A percentile compares a stretch with the other conserved stretches of the same genome.
Evolutionary conservation across 2,329 filamentous ascomycete genomes (phyloP).

Genomic region (Colletotrichum spinosum): DNA sequence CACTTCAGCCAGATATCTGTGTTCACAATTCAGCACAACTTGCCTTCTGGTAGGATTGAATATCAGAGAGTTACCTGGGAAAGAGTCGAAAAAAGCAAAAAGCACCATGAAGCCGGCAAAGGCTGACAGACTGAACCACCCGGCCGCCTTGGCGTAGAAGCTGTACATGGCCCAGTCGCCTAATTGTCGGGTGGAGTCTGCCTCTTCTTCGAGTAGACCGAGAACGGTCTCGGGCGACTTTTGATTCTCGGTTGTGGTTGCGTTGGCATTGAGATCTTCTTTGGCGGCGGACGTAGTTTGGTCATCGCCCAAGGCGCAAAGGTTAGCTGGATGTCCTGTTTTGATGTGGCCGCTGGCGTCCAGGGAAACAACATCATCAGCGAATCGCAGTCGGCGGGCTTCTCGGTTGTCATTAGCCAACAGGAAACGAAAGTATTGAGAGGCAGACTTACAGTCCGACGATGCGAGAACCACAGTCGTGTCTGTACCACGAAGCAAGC

Average conservation of each 20-base stretch:
- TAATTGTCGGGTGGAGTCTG: constrained; percentile 27
- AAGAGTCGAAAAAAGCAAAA: constrained; percentile 42
- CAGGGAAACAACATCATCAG: constrained; percentile 23
- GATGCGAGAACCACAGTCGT: constrained; percentile 38
- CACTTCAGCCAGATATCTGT: constrained; percentile 58
- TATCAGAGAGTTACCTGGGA: constrained; percentile 38
- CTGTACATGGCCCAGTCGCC: constrained; percentile 35
- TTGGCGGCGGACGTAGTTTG: fast-evolving
- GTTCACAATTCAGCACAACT: background rate
- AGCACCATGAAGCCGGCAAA: constrained; percentile 41
- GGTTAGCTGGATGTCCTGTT: background rate
- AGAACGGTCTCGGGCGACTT: background rate
- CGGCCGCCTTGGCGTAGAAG: constrained; percentile 44
- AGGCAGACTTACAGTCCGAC: constrained; percentile 28
- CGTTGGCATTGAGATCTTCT: background rate
- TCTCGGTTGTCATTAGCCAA: background rate
- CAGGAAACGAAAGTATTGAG: fast-evolving
- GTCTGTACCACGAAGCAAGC: constrained; percentile 39
- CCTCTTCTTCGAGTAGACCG: constrained; percentile 21
- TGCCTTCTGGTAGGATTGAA: background rate
- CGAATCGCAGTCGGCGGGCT: constrained; percentile 38
- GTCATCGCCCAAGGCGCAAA: background rate
- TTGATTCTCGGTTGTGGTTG: background rate
- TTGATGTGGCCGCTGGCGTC: constrained; percentile 12
- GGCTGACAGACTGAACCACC: constrained; percentile 40